Evolutionary conservation across 1,284 basidiomycete genomes (phyloP).

Genomic region (Rhodotorula sp.): DNA sequence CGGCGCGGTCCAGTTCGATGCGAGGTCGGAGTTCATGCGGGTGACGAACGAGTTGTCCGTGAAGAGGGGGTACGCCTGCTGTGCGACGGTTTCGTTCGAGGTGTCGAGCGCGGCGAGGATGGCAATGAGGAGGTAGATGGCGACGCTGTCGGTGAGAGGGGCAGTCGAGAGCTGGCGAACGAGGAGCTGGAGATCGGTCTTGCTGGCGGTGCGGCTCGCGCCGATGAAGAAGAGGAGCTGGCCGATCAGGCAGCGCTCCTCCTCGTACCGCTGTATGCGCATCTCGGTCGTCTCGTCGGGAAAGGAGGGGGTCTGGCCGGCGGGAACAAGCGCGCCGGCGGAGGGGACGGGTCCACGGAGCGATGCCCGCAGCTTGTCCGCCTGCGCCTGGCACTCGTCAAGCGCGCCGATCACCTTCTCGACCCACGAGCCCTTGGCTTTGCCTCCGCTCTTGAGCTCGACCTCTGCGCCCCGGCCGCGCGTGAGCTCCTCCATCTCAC

Average conservation of each 20-base stretch:
- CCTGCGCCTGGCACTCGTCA: constrained; percentile 60
- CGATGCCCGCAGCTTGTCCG: constrained; percentile 48
- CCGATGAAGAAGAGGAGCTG: constrained; percentile 64
- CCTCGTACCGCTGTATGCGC: constrained; percentile 68
- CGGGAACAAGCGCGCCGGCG: constrained; percentile 55
- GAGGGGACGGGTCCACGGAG: constrained; percentile 56
- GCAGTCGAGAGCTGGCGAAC: constrained; percentile 52
- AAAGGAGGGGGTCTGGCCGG: constrained; percentile 52
- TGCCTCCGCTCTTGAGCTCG: constrained; percentile 36
- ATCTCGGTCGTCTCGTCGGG: constrained; percentile 67
- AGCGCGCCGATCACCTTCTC: constrained; percentile 65
- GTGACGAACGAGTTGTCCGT: constrained; percentile 48
- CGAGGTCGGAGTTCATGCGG: constrained; percentile 50
- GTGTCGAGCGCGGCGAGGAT: constrained; percentile 67
- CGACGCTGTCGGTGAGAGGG: constrained; percentile 66
- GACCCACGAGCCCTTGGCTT: constrained; percentile 54
- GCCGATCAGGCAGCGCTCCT: constrained; percentile 68
- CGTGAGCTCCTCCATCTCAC: constrained; percentile 40
- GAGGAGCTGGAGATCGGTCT: constrained; percentile 62
- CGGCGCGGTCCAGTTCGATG: constrained; percentile 65
- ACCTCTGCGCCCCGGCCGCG: constrained; percentile 43
- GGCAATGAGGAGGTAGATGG: constrained; percentile 70
- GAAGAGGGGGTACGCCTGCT: constrained; percentile 45
- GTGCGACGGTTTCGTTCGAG: constrained; percentile 36
- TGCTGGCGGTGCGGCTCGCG: constrained; percentile 64